Evolutionary conservation across 169 alveolate genomes (phyloP), one percentile per base, ranked within the genome.

Genomic region (Sarcocystis neurona): DNA sequence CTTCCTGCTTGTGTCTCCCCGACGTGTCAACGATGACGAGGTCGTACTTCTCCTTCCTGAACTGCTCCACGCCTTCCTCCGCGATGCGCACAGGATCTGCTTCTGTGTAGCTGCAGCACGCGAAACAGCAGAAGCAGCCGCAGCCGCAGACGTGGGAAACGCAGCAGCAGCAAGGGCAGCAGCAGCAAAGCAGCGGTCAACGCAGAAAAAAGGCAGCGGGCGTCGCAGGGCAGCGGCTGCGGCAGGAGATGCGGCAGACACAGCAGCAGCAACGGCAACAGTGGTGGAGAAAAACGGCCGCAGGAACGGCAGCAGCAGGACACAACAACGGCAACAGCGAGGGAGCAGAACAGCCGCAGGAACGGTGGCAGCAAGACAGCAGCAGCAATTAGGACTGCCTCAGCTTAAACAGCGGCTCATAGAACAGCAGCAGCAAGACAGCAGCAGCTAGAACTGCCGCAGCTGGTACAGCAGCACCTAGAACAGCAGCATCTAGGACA

Each of bases 1-100:
- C 97, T 94, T 99, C 99, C 94, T 99, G 99, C 93, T 97, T 98
- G 96, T 99, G 99, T 79, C 99, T 96, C 30, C 99, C 99, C 1
- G 99, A 98, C 20, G 99, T 99, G 94, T 99, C 99, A 8, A 98
- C 99, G 58, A 99, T 98, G 80, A 99, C 98, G 84, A 99, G 43
- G 23, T 99, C 99, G 88, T 96, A 98, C 86, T 95, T 96, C 90
- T 97, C 99, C 86, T 95, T 96, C 94, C 96, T 96, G 92, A 99
- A 98, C 79, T 96, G 96, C 39, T 97, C 95, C 30, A 98, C 99
- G 79, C 99, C 99, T 93, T 99, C 99, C 72, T 95, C 96, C 3
- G 99, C 99, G 10, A 99, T 98, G 92, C 95, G 94, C 41, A 98
- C 99, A 0, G 99, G 99, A 92, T 99, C 99, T 46, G 99, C 98